A percentile compares a stretch with the other conserved stretches of the same genome.
phyloP scores from a whole-genome alignment of 2,329 filamentous ascomycete genomes.

The Diaporthe helianthi region DNA sequence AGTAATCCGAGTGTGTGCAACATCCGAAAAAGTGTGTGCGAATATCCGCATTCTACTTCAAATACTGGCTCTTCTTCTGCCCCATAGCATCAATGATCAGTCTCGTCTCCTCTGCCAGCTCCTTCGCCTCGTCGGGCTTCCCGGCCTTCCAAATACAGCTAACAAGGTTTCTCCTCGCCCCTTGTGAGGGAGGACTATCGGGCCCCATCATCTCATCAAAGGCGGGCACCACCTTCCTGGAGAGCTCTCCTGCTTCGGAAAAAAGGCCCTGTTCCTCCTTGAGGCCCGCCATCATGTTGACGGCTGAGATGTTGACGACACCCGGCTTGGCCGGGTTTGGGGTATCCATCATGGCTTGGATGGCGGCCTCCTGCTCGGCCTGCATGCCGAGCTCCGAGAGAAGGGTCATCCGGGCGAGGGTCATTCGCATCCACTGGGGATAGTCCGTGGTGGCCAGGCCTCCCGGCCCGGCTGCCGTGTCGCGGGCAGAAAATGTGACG shows the following conservation, averaged over 20 bases:
- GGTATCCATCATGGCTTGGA: constrained; percentile 8
- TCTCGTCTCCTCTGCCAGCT: constrained; percentile 5
- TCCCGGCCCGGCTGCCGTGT: neutral
- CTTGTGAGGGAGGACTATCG: constrained; percentile 17
- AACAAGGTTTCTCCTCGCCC: constrained; percentile 6
- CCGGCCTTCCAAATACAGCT: constrained; percentile 14
- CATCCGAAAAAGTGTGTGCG: too few relatives aligned
- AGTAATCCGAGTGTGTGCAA: too few relatives aligned
- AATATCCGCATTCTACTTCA: too few relatives aligned
- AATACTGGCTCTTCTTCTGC: constrained; percentile 7
- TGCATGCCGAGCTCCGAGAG: constrained; percentile 11
- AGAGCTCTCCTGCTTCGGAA: neutral
- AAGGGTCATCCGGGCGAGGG: neutral
- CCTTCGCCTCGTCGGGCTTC: constrained; percentile 1
- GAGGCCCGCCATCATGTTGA: constrained; percentile 14
- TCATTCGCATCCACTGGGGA: neutral
- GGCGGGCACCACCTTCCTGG: constrained; percentile 8
- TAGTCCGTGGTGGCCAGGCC: neutral
- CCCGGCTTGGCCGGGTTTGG: constrained; percentile 18
- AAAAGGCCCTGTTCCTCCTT: constrained; percentile 10
- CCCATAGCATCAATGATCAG: constrained; percentile 12
- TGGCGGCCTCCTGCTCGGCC: constrained; percentile 15
- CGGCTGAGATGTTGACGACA: neutral
- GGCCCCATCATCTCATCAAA: neutral
- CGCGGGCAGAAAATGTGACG: neutral